These are phyloP conservation scores for Exophiala xenobiotica DNA, from an alignment of 2,329 filamentous ascomycete genomes.

Conservation along the genomic window DNA sequence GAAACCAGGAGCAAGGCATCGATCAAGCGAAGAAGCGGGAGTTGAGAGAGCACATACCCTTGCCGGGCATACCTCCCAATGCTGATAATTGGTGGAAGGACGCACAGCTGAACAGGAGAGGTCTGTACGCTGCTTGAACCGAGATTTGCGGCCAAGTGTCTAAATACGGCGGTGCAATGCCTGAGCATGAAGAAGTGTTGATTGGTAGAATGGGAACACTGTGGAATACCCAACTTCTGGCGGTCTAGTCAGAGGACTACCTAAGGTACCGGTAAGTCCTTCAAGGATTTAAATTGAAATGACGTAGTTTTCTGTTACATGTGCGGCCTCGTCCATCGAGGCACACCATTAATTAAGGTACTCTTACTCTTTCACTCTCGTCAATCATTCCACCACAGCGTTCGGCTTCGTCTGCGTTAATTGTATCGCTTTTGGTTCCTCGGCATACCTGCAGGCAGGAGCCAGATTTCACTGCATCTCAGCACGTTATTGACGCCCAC, in stretches of 20 bases:
- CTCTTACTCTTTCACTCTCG: no score
- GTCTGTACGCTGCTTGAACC: constrained; percentile 21
- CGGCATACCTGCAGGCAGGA: neutral
- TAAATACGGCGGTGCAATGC: no score
- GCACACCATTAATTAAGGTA: neutral
- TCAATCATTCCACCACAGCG: no score
- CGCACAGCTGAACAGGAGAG: constrained; percentile 18
- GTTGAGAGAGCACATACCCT: constrained; percentile 53
- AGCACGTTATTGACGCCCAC: no score
- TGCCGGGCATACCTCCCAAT: constrained; percentile 44
- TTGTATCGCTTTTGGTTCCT: no score
- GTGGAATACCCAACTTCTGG: no score
- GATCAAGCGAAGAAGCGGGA: constrained; percentile 54
- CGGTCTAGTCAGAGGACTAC: no score
- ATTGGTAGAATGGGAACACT: no score
- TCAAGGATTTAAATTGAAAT: constrained; percentile 5
- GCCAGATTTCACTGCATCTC: no score
- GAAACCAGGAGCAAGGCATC: constrained; percentile 56
- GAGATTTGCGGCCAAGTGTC: neutral
- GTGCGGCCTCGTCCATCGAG: neutral
- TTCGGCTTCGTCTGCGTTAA: no score
- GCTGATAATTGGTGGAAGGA: constrained; percentile 51
- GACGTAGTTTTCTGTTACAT: constrained; percentile 5
- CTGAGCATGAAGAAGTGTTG: no score
- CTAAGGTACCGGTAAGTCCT: no score